Conservation (phyloP, 2,329 filamentous ascomycete species). For the Byssochlamys sp. region DNA sequence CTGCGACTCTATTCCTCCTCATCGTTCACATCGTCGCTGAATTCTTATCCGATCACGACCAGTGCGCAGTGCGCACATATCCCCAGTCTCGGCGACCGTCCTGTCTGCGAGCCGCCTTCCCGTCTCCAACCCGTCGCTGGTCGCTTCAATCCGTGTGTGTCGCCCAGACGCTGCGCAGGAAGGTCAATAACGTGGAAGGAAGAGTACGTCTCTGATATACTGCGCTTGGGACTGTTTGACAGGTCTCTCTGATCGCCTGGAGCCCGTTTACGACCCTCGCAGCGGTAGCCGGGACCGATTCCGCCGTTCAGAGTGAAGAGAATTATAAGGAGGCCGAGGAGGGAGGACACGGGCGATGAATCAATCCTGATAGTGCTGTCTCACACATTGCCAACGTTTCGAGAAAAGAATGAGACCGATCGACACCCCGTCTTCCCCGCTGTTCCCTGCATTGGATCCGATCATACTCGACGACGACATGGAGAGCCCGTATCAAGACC, state of each 20-base stretch:
- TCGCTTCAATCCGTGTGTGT: not conserved
- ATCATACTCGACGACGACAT: conserved; percentile 36
- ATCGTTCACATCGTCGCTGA: not conserved
- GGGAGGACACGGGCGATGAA: not conserved
- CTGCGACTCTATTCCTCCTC: not conserved
- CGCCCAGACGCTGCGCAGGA: not conserved
- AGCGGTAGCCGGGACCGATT: not conserved
- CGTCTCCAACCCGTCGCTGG: not conserved
- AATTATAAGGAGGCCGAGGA: not conserved
- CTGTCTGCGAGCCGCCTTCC: not conserved
- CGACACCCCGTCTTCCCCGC: conserved; percentile 26
- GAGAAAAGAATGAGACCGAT: conserved; percentile 26
- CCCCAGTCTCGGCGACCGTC: not conserved
- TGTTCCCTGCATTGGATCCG: conserved; percentile 30
- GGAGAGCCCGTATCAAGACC: conserved; percentile 31
- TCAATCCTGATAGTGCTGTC: not conserved
- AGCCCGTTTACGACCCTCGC: not conserved
- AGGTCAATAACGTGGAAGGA: not conserved
- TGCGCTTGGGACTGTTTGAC: not conserved
- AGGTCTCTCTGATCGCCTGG: not conserved
- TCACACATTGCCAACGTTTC: not conserved
- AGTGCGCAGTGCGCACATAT: not conserved
- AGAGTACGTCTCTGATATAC: not conserved
- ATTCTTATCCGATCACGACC: not conserved
- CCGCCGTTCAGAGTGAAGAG: not conserved